A percentile compares a stretch with the other conserved stretches of the same genome.
These are phyloP conservation scores for Gaertneriomyces semiglobifer DNA, from an alignment of 192 early-diverging fungal genomes.

Conservation along the genomic window DNA sequence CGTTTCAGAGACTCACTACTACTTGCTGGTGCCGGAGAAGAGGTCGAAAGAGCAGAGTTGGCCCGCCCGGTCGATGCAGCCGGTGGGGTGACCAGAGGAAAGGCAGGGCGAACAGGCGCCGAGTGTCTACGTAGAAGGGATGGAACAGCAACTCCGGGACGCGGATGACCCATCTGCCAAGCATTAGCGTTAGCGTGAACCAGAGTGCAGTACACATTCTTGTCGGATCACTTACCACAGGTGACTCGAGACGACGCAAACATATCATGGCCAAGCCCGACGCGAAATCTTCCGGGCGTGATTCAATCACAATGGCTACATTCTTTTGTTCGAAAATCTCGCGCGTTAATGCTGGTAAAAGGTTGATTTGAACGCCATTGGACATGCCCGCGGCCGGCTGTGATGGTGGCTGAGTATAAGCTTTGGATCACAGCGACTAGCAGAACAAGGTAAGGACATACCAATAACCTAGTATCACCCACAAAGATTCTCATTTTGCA, in stretches of 20 bases:
- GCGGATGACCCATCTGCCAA: too few species aligned
- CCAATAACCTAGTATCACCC: conserved; percentile 20
- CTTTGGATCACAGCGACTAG: not conserved
- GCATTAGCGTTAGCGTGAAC: too few species aligned
- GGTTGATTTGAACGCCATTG: conserved; percentile 28
- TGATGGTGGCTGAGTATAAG: not conserved
- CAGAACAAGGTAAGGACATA: not conserved
- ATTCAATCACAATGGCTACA: conserved; percentile 14
- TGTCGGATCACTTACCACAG: not conserved
- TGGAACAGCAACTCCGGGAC: conserved; percentile 1
- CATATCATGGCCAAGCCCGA: conserved; percentile 29
- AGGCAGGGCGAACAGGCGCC: conserved; percentile 16
- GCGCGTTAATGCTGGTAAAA: conserved; percentile 16
- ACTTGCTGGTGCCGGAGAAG: conserved; percentile 10
- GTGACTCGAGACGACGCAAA: conserved; percentile 14
- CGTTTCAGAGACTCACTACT: too few species aligned
- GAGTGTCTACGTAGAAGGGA: conserved; percentile 24
- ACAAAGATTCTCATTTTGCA: conserved; percentile 23
- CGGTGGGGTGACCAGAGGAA: conserved; percentile 7
- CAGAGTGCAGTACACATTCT: not conserved
- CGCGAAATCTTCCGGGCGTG: conserved; percentile 13
- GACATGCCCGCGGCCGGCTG: conserved; percentile 24
- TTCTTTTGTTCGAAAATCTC: conserved; percentile 19
- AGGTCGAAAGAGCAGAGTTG: conserved; percentile 15
- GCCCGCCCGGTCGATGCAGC: conserved; percentile 9